Percentiles rank a stretch among this genome's conserved stretches.
Conservation (phyloP, 2,329 filamentous ascomycete genomes). For the Cyphellophora attinorum region DNA sequence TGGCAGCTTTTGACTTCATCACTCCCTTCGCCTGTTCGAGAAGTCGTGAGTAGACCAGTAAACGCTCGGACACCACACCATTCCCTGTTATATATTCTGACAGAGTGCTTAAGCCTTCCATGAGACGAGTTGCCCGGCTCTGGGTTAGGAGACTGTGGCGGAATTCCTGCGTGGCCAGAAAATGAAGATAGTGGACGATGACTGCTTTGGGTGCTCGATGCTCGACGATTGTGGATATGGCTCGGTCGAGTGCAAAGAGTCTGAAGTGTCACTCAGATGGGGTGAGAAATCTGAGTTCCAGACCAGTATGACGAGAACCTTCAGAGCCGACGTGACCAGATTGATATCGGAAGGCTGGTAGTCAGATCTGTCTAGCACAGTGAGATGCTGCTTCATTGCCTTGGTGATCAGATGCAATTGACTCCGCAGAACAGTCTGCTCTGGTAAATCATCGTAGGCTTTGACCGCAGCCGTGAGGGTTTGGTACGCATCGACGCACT, state of each 20-base stretch:
- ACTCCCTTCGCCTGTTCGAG: conserved; percentile 59
- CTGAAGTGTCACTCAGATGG: conserved; percentile 66
- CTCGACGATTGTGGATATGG: conserved; percentile 64
- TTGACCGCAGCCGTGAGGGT: conserved; percentile 67
- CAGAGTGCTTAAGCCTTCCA: conserved; percentile 62
- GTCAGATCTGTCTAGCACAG: conserved; percentile 8
- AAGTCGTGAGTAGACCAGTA: conserved; percentile 70
- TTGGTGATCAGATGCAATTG: conserved; percentile 71
- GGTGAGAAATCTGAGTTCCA: conserved; percentile 62
- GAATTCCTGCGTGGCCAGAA: conserved; percentile 74
- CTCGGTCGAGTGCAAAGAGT: conserved; percentile 69
- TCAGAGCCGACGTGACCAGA: conserved; percentile 67
- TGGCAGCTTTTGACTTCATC: conserved; percentile 59
- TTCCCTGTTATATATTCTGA: conserved; percentile 68
- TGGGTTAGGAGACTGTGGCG: conserved; percentile 45
- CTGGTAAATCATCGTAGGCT: conserved; percentile 72
- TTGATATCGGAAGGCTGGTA: conserved; percentile 51
- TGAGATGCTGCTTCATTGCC: conserved; percentile 74
- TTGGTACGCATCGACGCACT: conserved; percentile 76
- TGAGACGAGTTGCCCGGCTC: conserved; percentile 55
- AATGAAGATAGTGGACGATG: conserved; percentile 67
- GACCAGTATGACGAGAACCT: conserved; percentile 66
- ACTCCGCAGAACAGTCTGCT: conserved; percentile 59
- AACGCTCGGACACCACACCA: conserved; percentile 65
- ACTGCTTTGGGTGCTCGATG: conserved; percentile 63